phyloP scores from a whole-genome alignment of 805 yeast species.

The Saccharomyces paradoxus region DNA sequence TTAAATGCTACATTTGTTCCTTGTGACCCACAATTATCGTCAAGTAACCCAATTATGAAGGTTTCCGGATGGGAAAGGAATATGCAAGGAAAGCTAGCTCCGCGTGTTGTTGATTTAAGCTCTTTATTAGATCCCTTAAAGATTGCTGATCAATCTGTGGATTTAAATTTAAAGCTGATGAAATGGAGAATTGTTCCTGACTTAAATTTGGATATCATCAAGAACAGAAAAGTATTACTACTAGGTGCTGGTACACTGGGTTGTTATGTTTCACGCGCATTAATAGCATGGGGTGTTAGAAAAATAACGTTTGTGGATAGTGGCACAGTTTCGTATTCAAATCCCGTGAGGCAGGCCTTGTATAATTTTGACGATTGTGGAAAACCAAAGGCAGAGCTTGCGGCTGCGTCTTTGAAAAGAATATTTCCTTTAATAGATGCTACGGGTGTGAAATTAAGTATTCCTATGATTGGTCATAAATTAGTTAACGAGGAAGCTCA shows the following conservation, averaged over 20 bases:
- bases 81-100: slow-evolving; percentile 60
- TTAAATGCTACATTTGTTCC: slow-evolving; percentile 13
- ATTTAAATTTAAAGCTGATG: slow-evolving; percentile 84
- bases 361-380: slow-evolving; percentile 84
- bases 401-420: slow-evolving; percentile 61
- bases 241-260: slow-evolving; percentile 98
- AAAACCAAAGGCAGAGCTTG: slow-evolving; percentile 63
- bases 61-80: slow-evolving; percentile 90
- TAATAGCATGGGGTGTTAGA: slow-evolving; percentile 92
- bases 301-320: slow-evolving; percentile 82
- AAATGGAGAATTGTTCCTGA: slow-evolving; percentile 92
- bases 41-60: slow-evolving; percentile 28
- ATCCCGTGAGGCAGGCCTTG: slow-evolving; percentile 91
- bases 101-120: slow-evolving; percentile 78
- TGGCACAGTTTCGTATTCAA: slow-evolving; percentile 81
- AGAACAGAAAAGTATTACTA: slow-evolving; percentile 54
- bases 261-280: slow-evolving; percentile 75
- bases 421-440: slow-evolving; percentile 74
- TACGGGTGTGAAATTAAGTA: slow-evolving; percentile 56
- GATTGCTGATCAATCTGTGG: slow-evolving; percentile 86
- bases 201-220: slow-evolving; percentile 58
- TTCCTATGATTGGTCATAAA: slow-evolving; percentile 96
- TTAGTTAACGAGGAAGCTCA: slow-evolving; percentile 48
- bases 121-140: slow-evolving; percentile 71
- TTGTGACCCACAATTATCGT: background rate